Evolutionary conservation across 176 grass and related monocot genomes (phyloP).

Genomic region (Alopecurus myosuroides): DNA sequence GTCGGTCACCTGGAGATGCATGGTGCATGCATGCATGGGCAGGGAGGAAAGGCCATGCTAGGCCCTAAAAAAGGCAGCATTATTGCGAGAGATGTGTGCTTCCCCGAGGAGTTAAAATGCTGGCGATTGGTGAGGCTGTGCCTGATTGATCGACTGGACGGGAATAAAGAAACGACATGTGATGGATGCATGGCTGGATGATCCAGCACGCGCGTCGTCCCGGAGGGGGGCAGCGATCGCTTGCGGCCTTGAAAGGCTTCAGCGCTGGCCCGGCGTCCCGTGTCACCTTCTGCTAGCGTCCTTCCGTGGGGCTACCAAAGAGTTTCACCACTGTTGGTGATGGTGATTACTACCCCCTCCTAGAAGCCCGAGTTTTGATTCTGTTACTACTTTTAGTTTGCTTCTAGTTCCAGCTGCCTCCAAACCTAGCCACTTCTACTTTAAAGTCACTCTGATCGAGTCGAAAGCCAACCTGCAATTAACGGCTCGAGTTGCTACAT

Average conservation of each 20-base stretch:
- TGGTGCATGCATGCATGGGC: background rate
- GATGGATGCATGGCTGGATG: too few species aligned
- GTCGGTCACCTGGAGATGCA: too few species aligned
- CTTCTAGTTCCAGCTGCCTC: background rate
- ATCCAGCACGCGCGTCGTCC: slow-evolving; percentile 33
- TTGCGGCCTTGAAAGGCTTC: slow-evolving; percentile 39
- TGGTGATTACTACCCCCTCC: background rate
- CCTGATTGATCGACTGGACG: background rate
- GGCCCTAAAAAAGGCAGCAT: slow-evolving; percentile 15
- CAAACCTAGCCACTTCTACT: background rate
- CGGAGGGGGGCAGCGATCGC: slow-evolving; percentile 22
- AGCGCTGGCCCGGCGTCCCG: background rate
- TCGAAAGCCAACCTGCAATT: background rate
- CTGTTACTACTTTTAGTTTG: background rate
- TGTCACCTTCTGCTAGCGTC: too few species aligned
- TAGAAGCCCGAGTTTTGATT: background rate
- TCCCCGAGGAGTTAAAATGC: background rate
- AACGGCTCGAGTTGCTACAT: too few species aligned
- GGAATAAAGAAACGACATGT: background rate
- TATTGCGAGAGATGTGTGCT: background rate
- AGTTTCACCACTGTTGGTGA: slow-evolving; percentile 13
- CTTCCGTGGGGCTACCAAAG: background rate
- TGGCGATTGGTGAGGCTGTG: background rate
- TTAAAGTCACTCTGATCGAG: background rate
- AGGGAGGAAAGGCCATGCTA: too few species aligned